These are phyloP conservation scores for Corynespora cassiicola DNA, from an alignment of 2,329 filamentous ascomycete species.

Conservation along the genomic window DNA sequence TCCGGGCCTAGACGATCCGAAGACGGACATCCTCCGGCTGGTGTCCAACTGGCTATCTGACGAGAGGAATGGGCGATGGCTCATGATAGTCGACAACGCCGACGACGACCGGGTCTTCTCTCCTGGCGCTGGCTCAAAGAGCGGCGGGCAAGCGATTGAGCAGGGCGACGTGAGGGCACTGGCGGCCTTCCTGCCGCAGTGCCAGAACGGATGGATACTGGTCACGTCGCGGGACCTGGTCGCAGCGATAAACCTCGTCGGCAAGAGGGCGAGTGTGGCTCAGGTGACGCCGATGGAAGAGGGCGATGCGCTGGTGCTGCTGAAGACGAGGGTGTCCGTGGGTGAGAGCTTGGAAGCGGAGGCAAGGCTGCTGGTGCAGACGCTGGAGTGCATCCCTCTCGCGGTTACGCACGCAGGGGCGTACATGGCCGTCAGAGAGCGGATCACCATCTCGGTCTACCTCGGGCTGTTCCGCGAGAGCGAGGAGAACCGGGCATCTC, in stretches of 20 bases:
- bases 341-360: background rate
- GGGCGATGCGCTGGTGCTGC: slow-evolving; percentile 1
- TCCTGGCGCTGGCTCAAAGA: slow-evolving; percentile 1
- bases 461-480: slow-evolving; percentile 21
- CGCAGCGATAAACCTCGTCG: slow-evolving; percentile 1
- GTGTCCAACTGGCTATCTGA: slow-evolving; percentile 19
- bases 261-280: background rate
- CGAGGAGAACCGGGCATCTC: slow-evolving; percentile 24
- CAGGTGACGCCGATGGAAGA: slow-evolving; percentile 7
- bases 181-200: slow-evolving; percentile 6
- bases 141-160: slow-evolving; percentile 21
- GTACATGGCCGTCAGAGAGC: slow-evolving; percentile 28
- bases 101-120: slow-evolving; percentile 1
- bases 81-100: slow-evolving; percentile 6
- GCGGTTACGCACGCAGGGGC: slow-evolving; percentile 34
- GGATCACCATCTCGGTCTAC: slow-evolving; percentile 21
- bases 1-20: slow-evolving; percentile 21
- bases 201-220: slow-evolving; percentile 5
- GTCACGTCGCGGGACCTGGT: slow-evolving; percentile 4
- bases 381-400: slow-evolving; percentile 36
- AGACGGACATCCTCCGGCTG: background rate
- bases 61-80: slow-evolving; percentile 3
- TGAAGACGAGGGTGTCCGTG: slow-evolving; percentile 1
- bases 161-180: slow-evolving; percentile 5
- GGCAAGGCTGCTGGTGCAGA: background rate